A percentile compares a stretch with the other conserved stretches of the same genome.
Conservation (phyloP, 768 basidiomycete species). For the Cantharellus anzutake region DNA sequence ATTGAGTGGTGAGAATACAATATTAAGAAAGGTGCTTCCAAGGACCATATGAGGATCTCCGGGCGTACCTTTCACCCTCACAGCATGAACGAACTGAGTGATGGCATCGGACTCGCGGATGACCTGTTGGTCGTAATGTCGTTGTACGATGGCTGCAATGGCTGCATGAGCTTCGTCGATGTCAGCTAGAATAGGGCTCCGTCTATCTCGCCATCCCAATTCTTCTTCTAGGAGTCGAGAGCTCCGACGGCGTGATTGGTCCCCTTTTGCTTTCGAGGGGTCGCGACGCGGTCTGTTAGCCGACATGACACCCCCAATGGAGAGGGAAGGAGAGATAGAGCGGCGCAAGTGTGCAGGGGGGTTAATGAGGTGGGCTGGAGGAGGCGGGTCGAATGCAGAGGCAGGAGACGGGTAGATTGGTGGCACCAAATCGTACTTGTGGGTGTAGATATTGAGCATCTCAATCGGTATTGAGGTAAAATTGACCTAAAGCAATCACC, state of each 20-base stretch:
- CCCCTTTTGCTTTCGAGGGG: slow-evolving; percentile 23
- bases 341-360: slow-evolving; percentile 20
- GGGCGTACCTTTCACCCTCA: slow-evolving; percentile 2
- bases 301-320: slow-evolving; percentile 24
- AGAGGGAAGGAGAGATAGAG: slow-evolving; percentile 26
- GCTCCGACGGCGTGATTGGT: slow-evolving; percentile 37
- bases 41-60: not conserved
- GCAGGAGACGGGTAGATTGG: slow-evolving; percentile 50
- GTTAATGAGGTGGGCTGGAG: slow-evolving; percentile 40
- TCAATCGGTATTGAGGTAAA: not conserved
- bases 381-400: slow-evolving; percentile 45
- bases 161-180: slow-evolving; percentile 44
- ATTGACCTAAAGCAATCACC: not conserved
- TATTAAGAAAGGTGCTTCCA: not conserved
- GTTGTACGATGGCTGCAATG: slow-evolving; percentile 49
- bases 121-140: slow-evolving; percentile 46
- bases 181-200: slow-evolving; percentile 49
- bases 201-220: slow-evolving; percentile 21
- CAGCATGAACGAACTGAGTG: not conserved
- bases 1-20: no score
- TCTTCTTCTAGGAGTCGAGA: slow-evolving; percentile 56
- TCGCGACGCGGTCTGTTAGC: slow-evolving; percentile 61
- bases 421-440: slow-evolving; percentile 54
- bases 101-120: slow-evolving; percentile 48
- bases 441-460: slow-evolving; percentile 46